Evolutionary conservation across 495 filamentous ascomycete species (phyloP), one percentile per base, ranked within the genome.

Genomic region (Talaromyces trachyspermus): DNA sequence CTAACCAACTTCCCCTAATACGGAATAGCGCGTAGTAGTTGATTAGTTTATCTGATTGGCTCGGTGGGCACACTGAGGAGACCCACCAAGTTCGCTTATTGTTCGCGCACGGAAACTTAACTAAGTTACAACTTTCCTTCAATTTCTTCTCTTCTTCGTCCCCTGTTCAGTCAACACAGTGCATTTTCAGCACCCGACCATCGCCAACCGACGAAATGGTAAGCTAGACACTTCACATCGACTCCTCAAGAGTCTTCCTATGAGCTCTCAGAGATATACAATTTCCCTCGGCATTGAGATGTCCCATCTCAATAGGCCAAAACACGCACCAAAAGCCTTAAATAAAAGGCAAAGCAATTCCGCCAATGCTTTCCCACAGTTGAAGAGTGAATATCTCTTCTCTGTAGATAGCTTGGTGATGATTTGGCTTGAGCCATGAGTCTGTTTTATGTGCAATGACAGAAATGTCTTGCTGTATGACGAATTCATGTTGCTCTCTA

Each of bases 341-440:
- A 19, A 33, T 46, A 14, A 43, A 26, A 37, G 41, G 24, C 64
- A 61, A 69, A 70, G 63, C 61, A 58, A 62, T 72, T 66, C 66
- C 64, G 60, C 60, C 55, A 58, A 24, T 59, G 38, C 59, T 52
- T 50, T 54, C 54, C 54, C 52, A 56, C 58, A 64, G 39, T 24
- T 42, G 39, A 42, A 30, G 6, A 30, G 27, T 30, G 63, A 62
- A 65, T 64, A 58, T 59, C 54, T 38, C 5, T 11, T 35, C 19
- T 55, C 66, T 65, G 60, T 71, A 70, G 30, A 18, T n/a, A 36
- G 44, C 35, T 18, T 37, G 76, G 78, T 79, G 80, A 85, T 77
- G 81, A 85, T 74, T 70, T 86, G 87, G 84, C 87, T 90, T 84
- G 86, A 90, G 85, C 63, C 73, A 73, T 64, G 44, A 46, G 22